Evolutionary conservation across 2,329 filamentous ascomycete genomes (phyloP), one percentile per base, ranked within the genome.

Genomic region (Colletotrichum brevisporum): DNA sequence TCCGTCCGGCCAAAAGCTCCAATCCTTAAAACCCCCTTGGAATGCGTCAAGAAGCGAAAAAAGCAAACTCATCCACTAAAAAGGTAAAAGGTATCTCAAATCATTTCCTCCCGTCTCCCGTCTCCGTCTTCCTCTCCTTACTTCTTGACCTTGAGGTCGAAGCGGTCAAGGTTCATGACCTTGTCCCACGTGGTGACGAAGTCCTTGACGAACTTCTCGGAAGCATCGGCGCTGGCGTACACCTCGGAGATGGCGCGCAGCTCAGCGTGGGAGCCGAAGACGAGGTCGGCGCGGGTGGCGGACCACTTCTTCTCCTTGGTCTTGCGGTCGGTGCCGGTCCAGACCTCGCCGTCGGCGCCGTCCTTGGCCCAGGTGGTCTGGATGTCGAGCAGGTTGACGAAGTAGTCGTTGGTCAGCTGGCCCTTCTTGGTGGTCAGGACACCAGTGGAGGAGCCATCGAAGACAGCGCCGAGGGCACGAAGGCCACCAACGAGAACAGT

Each of bases 341-440:
- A 94, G 54, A 84, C 59, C 75, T 94, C 91, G 47, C 80, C 78
- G 56, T 79, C 81, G n/a, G 74, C 71, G 58, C 27, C 70, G 66
- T 82, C 72, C 43, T 55, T 81, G 48, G 81, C 80, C 92, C 92
- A 94, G 21, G 80, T 83, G 8, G 87, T 92, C 79, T 80, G 83
- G 75, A 86, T 88, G 77, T 94, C 91, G 31, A 95, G 87, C 2
- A 95, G 85, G 83, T 94, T 94, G 80, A 93, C 87, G 76, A 95
- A 95, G 86, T 93, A 95, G 82, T 94, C 92, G 80, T 93, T 94
- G 77, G 89, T 92, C 74, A 95, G 85, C 74, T 88, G 80, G 54
- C 92, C 92, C 2, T 91, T 90, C 12, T 83, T 84, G 72, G 85
- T 84, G 68, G 92, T 95, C 76, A 94, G 85, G 67, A 95, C 86